phyloP scores from a whole-genome alignment of 1,284 basidiomycete species.

The Pseudozyma hubeiensis region DNA sequence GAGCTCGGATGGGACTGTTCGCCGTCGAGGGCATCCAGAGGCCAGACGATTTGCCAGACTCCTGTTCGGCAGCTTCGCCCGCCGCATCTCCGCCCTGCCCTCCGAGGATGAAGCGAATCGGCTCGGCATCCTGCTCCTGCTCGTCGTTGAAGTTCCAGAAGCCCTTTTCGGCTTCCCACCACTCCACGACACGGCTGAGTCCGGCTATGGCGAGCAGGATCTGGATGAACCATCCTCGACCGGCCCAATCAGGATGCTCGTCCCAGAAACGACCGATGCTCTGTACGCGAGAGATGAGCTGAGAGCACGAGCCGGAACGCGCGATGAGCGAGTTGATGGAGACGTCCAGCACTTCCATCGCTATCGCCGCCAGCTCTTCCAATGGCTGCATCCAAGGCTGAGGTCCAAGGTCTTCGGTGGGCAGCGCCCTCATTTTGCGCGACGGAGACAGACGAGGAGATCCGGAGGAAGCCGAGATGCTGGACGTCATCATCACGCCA shows the following conservation, averaged over 20 bases:
- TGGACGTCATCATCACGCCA: slow-evolving; percentile 47
- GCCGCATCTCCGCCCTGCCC: slow-evolving; percentile 22
- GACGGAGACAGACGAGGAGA: slow-evolving; percentile 60
- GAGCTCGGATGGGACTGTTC: slow-evolving; percentile 34
- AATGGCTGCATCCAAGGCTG: slow-evolving; percentile 77
- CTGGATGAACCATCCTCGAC: slow-evolving; percentile 97
- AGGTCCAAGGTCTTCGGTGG: slow-evolving; percentile 41
- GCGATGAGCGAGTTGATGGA: slow-evolving; percentile 85
- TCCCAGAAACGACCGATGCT: slow-evolving; percentile 94
- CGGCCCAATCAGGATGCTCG: slow-evolving; percentile 96
- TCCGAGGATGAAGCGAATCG: slow-evolving; percentile 57
- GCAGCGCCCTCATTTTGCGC: slow-evolving; percentile 48
- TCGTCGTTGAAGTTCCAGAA: slow-evolving; percentile 99
- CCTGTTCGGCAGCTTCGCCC: slow-evolving; percentile 22
- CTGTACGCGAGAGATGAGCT: slow-evolving; percentile 89
- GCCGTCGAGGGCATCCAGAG: slow-evolving; percentile 29
- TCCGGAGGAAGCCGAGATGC: slow-evolving; percentile 56
- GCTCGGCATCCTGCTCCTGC: slow-evolving; percentile 73
- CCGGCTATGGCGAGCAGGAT: slow-evolving; percentile 88
- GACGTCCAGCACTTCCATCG: slow-evolving; percentile 94
- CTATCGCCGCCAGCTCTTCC: slow-evolving; percentile 91
- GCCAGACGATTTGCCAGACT: slow-evolving; percentile 14
- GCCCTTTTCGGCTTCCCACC: slow-evolving; percentile 99
- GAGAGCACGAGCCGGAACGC: slow-evolving; percentile 84
- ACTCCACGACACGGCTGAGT: slow-evolving; percentile 94